These are phyloP conservation scores for Neonectria coccinea DNA, from an alignment of 2,329 filamentous ascomycete species.

Conservation along the genomic window DNA sequence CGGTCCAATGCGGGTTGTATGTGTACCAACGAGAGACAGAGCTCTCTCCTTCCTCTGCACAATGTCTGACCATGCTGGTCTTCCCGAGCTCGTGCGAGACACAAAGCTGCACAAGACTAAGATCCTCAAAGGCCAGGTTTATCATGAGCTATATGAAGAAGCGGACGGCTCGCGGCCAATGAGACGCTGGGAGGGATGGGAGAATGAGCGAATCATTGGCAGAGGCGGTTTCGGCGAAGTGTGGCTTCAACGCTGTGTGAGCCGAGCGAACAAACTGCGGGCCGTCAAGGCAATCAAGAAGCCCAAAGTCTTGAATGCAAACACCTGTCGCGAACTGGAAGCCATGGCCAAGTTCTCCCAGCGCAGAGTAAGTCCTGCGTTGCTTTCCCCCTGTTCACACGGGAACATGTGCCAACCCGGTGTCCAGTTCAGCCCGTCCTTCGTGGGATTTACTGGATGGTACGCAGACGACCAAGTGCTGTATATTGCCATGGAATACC, in stretches of 20 bases:
- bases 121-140: too few species aligned
- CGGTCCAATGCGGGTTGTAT: not conserved
- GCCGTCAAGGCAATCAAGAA: not conserved
- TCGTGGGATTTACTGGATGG: constrained; percentile 44
- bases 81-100: not conserved
- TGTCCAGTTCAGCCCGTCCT: constrained; percentile 36
- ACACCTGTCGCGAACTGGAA: not conserved
- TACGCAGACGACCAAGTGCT: constrained; percentile 30
- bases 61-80: not conserved
- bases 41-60: not conserved
- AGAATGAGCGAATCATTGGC: not conserved
- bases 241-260: not conserved
- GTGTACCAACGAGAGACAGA: not conserved
- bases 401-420: not conserved
- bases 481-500: constrained; percentile 45
- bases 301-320: not conserved
- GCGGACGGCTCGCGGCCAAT: not conserved
- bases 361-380: not conserved
- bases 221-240: not conserved
- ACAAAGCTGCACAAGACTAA: not conserved
- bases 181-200: not conserved
- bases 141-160: not conserved
- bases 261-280: not conserved
- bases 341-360: not conserved
- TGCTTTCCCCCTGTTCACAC: not conserved